A percentile compares a stretch with the other conserved stretches of the same genome.
Evolutionary conservation across 306 rosid species (phyloP).

Genomic region (Rosa lucieae): DNA sequence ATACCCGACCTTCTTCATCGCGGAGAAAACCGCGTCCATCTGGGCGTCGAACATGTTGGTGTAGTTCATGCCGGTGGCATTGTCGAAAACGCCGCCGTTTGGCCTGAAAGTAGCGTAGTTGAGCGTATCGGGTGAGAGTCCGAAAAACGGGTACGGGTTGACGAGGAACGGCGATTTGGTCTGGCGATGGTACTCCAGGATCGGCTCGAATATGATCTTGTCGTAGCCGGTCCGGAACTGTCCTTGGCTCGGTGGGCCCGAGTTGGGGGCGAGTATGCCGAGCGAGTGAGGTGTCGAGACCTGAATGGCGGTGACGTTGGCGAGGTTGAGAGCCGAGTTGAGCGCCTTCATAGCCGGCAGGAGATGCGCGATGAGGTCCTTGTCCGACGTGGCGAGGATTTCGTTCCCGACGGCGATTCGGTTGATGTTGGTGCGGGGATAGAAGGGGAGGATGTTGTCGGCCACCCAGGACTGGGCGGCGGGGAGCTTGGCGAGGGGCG

Average conservation of each 20-base stretch:
- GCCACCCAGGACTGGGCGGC: conserved; percentile 69
- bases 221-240: conserved; percentile 75
- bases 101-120: conserved; percentile 67
- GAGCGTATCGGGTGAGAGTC: conserved; percentile 30
- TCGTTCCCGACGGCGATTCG: conserved; percentile 84
- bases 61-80: conserved; percentile 50
- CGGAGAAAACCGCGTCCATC: conserved; percentile 78
- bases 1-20: conserved; percentile 79
- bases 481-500: conserved; percentile 52
- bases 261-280: conserved; percentile 59
- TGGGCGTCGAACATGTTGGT: conserved; percentile 93
- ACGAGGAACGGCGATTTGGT: conserved; percentile 71
- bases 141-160: conserved; percentile 88
- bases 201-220: conserved; percentile 53
- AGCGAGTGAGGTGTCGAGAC: conserved; percentile 72
- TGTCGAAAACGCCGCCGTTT: conserved; percentile 75
- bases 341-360: conserved; percentile 75
- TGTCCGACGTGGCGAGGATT: conserved; percentile 81
- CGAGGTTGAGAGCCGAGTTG: conserved; percentile 46
- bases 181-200: conserved; percentile 53
- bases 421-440: conserved; percentile 51
- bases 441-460: conserved; percentile 53
- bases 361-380: conserved; percentile 59
- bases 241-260: conserved; percentile 71
- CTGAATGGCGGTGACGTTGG: conserved; percentile 51